These are phyloP conservation scores for Penicillium argentinense DNA, from an alignment of 495 filamentous ascomycete species.

Conservation along the genomic window DNA sequence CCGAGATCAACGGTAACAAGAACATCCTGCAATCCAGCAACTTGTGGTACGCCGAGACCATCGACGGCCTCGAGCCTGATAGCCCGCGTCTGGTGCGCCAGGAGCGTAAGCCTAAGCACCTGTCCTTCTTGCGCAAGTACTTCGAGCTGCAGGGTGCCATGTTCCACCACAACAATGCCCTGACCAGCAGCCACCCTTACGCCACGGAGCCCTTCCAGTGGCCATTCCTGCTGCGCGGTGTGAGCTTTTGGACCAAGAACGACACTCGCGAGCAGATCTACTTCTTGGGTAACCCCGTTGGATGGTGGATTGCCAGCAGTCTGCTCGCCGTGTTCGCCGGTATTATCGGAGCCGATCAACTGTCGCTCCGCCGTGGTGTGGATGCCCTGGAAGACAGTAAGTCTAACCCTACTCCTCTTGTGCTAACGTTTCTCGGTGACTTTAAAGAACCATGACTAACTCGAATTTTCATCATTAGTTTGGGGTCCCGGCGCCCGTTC, in stretches of 20 bases:
- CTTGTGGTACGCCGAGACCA: constrained; percentile 90
- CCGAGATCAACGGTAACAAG: constrained; percentile 99
- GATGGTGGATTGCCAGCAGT: constrained; percentile 95
- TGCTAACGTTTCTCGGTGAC: background rate
- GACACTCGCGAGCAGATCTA: constrained; percentile 97
- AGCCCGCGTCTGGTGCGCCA: constrained; percentile 68
- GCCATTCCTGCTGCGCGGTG: constrained; percentile 94
- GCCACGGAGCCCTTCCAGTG: constrained; percentile 93
- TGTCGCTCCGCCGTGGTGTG: constrained; percentile 86
- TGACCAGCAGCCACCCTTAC: constrained; percentile 96
- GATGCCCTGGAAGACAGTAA: constrained; percentile 93
- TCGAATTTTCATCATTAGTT: constrained; percentile 19
- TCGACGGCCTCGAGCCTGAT: constrained; percentile 72
- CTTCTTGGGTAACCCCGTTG: constrained; percentile 94
- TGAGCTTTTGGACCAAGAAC: constrained; percentile 99
- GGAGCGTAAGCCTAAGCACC: constrained; percentile 70
- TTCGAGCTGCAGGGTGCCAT: constrained; percentile 95
- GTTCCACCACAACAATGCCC: constrained; percentile 98
- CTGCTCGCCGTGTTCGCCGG: constrained; percentile 91
- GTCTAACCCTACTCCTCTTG: constrained; percentile 37
- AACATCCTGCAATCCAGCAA: constrained; percentile 87
- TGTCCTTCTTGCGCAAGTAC: constrained; percentile 93
- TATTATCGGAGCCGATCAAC: constrained; percentile 88
- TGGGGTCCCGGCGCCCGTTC: constrained; percentile 75
- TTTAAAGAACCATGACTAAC: background rate